phyloP scores from a whole-genome alignment of 2,329 filamentous ascomycete species.

The Lachnellula subtilissima region DNA sequence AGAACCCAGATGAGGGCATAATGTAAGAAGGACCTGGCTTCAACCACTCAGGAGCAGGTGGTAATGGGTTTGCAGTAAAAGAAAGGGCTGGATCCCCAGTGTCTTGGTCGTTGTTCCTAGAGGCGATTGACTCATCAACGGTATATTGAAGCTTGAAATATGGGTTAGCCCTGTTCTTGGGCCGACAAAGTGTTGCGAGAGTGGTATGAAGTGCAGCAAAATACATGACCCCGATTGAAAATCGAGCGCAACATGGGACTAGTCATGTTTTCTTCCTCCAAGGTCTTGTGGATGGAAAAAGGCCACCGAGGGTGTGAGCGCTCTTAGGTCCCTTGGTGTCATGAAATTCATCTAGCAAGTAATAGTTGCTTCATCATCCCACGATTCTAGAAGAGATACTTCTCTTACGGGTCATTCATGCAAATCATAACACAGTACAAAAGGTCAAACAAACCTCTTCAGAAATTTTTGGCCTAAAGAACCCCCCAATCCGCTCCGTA shows the following conservation, averaged over 20 bases:
- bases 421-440: not conserved
- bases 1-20: slow-evolving; percentile 39
- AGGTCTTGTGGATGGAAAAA: not conserved
- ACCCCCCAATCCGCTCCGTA: slow-evolving; percentile 68
- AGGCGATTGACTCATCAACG: slow-evolving; percentile 15
- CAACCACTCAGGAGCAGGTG: slow-evolving; percentile 47
- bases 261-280: not conserved
- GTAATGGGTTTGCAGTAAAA: slow-evolving; percentile 13
- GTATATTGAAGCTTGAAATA: slow-evolving; percentile 17
- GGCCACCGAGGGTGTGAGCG: not conserved
- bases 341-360: no score
- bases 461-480: slow-evolving; percentile 64
- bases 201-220: no score
- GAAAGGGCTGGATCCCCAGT: slow-evolving; percentile 10
- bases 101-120: slow-evolving; percentile 14
- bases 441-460: slow-evolving; percentile 58
- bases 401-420: not conserved
- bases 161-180: not conserved
- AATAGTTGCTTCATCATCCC: no score
- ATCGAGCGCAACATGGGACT: not conserved
- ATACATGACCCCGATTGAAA: not conserved
- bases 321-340: no score
- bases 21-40: slow-evolving; percentile 46
- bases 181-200: no score
- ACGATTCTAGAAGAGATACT: not conserved